A percentile compares a stretch with the other conserved stretches of the same genome.
Conservation (phyloP, 352 stramenopile genomes). For the Pythium rhizo-oryzae region DNA sequence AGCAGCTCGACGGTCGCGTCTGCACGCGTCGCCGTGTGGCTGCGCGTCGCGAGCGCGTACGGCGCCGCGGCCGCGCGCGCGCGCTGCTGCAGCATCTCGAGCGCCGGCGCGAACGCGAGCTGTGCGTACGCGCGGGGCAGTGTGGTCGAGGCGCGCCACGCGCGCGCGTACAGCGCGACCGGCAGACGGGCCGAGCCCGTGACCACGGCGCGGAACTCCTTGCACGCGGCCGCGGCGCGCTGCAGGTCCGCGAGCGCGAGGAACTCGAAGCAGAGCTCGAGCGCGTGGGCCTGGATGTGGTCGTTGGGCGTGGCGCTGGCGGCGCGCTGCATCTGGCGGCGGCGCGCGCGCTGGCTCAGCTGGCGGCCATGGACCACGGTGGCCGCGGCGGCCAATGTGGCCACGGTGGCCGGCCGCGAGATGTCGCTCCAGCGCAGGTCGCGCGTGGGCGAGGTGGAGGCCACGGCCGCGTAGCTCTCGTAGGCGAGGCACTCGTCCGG, state of each 20-base stretch:
- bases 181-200: slow-evolving; percentile 46
- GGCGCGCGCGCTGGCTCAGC: slow-evolving; percentile 36
- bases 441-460: slow-evolving; percentile 29
- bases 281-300: slow-evolving; percentile 47
- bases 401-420: slow-evolving; percentile 36
- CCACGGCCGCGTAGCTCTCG: slow-evolving; percentile 75
- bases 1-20: slow-evolving; percentile 53
- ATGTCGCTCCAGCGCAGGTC: slow-evolving; percentile 76
- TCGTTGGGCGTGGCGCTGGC: slow-evolving; percentile 27
- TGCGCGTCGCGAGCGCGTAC: slow-evolving; percentile 69
- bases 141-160: slow-evolving; percentile 46
- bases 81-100: slow-evolving; percentile 48
- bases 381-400: no score
- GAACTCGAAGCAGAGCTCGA: slow-evolving; percentile 82
- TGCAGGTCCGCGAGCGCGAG: slow-evolving; percentile 57
- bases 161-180: slow-evolving; percentile 58
- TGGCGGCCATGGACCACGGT: slow-evolving; percentile 2
- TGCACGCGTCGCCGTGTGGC: slow-evolving; percentile 38
- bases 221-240: slow-evolving; percentile 45
- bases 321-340: slow-evolving; percentile 34
- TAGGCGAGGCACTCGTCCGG: slow-evolving; percentile 58
- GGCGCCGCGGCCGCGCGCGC: not conserved
- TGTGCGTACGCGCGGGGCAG: slow-evolving; percentile 44
- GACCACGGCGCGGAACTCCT: slow-evolving; percentile 63
- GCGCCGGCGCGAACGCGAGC: slow-evolving; percentile 29